These are phyloP conservation scores for Magnaporthiopsis poae DNA, from an alignment of 2,329 filamentous ascomycete genomes.

Conservation along the genomic window DNA sequence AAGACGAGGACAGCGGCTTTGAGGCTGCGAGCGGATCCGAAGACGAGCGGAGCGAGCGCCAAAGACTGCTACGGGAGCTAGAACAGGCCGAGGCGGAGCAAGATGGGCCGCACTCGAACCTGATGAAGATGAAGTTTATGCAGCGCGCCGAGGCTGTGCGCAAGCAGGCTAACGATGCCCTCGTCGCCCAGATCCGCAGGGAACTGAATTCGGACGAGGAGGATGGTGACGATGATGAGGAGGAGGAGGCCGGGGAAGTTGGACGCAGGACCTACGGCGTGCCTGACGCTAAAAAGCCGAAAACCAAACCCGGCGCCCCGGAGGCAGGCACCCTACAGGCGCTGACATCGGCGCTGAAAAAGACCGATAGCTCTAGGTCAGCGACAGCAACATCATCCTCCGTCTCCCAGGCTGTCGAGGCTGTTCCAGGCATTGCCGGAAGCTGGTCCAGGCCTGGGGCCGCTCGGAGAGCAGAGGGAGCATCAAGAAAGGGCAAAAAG, in stretches of 20 bases:
- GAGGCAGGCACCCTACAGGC: neutral
- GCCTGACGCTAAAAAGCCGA: constrained; percentile 18
- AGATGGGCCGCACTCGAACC: constrained; percentile 48
- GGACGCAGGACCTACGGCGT: constrained; percentile 64
- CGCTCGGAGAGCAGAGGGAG: neutral
- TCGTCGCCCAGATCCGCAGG: constrained; percentile 57
- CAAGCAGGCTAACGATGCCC: constrained; percentile 71
- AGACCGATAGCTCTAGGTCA: neutral
- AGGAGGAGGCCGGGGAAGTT: constrained; percentile 45
- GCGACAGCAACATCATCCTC: neutral
- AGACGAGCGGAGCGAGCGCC: constrained; percentile 48
- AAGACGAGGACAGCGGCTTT: constrained; percentile 34
- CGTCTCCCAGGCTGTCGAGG: neutral
- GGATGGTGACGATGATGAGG: constrained; percentile 36
- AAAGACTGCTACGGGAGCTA: constrained; percentile 39
- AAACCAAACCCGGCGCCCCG: constrained; percentile 3
- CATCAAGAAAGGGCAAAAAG: neutral
- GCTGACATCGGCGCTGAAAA: neutral
- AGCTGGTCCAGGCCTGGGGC: constrained; percentile 6
- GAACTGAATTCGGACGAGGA: constrained; percentile 59
- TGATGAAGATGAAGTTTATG: constrained; percentile 92
- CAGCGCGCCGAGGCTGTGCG: constrained; percentile 70
- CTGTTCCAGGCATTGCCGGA: neutral
- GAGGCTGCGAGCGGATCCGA: constrained; percentile 37
- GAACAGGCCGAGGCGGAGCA: constrained; percentile 34